Conservation (phyloP, 2,329 filamentous ascomycete genomes). For the Ilyonectria mors-panacis region DNA sequence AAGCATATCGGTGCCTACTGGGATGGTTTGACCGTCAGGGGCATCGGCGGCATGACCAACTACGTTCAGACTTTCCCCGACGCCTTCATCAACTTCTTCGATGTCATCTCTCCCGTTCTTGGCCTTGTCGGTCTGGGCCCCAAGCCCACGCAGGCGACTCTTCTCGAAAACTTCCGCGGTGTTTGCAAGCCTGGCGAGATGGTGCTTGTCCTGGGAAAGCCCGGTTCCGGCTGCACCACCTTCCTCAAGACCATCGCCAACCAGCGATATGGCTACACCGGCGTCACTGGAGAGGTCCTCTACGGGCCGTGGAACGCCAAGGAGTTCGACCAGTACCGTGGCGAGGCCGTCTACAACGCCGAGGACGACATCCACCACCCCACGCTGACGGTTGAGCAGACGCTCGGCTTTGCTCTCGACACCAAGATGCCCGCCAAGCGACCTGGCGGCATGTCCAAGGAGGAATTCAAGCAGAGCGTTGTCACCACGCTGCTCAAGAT, state of each 20-base stretch:
- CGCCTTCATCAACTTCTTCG: constrained; percentile 83
- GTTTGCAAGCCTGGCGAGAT: constrained; percentile 87
- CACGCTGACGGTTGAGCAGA: constrained; percentile 90
- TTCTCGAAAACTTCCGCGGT: constrained; percentile 80
- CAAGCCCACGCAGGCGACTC: constrained; percentile 79
- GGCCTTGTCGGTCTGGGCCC: constrained; percentile 75
- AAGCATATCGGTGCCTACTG: constrained; percentile 88
- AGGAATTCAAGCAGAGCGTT: constrained; percentile 83
- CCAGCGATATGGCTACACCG: constrained; percentile 71
- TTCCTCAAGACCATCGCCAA: constrained; percentile 79
- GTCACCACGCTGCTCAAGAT: constrained; percentile 84
- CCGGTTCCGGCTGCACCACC: constrained; percentile 80
- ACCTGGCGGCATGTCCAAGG: constrained; percentile 79
- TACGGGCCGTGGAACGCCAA: constrained; percentile 82
- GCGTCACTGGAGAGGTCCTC: constrained; percentile 76
- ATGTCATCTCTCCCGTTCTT: constrained; percentile 77
- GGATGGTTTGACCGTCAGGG: constrained; percentile 83
- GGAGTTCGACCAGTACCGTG: constrained; percentile 82
- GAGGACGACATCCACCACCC: constrained; percentile 89
- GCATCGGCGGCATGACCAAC: constrained; percentile 81
- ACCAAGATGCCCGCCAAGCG: constrained; percentile 88
- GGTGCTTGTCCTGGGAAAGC: constrained; percentile 85
- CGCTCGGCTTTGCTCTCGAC: constrained; percentile 86
- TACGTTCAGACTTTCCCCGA: constrained; percentile 83
- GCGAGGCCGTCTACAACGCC: constrained; percentile 85